Percentiles rank a stretch among this genome's conserved stretches.
These are phyloP conservation scores for Colletotrichum noveboracense DNA, from an alignment of 2,329 filamentous ascomycete species.

Conservation along the genomic window DNA sequence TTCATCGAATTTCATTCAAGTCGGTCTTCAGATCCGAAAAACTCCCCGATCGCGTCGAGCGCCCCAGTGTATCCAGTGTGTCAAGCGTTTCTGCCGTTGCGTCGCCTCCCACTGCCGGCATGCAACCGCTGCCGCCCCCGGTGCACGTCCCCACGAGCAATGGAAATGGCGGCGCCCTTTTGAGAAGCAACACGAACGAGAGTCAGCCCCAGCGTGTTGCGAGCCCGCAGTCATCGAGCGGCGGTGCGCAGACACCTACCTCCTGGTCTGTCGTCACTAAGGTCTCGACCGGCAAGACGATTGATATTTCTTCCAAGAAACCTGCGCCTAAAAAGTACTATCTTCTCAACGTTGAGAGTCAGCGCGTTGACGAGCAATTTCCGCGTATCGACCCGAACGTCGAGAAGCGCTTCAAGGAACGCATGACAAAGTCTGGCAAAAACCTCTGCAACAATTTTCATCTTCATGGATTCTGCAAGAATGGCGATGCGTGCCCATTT, in stretches of 20 bases:
- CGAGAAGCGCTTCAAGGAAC: constrained; percentile 25
- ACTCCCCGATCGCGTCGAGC: constrained; percentile 14
- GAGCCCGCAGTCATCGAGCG: not conserved
- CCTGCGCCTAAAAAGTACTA: constrained; percentile 24
- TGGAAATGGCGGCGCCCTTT: not conserved
- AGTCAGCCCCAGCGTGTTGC: not conserved
- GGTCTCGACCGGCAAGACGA: constrained; percentile 20
- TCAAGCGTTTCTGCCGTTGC: not conserved
- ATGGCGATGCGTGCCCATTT: constrained; percentile 21
- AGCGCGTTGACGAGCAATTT: constrained; percentile 35
- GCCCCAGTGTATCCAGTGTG: not conserved
- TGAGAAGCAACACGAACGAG: not conserved
- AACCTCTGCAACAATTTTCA: constrained; percentile 27
- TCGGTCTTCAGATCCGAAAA: constrained; percentile 35
- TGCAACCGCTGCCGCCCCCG: not conserved
- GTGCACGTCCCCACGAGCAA: not conserved
- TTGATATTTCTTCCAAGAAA: constrained; percentile 33
- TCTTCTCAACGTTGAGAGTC: constrained; percentile 32
- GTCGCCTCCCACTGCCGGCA: not conserved
- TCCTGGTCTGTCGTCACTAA: constrained; percentile 29
- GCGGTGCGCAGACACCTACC: not conserved
- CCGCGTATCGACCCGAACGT: constrained; percentile 24
- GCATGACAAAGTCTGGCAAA: constrained; percentile 16
- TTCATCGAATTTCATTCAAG: constrained; percentile 30
- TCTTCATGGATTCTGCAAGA: constrained; percentile 23